These are phyloP conservation scores for Pisolithus marmoratus DNA, from an alignment of 768 basidiomycete genomes.

Conservation along the genomic window DNA sequence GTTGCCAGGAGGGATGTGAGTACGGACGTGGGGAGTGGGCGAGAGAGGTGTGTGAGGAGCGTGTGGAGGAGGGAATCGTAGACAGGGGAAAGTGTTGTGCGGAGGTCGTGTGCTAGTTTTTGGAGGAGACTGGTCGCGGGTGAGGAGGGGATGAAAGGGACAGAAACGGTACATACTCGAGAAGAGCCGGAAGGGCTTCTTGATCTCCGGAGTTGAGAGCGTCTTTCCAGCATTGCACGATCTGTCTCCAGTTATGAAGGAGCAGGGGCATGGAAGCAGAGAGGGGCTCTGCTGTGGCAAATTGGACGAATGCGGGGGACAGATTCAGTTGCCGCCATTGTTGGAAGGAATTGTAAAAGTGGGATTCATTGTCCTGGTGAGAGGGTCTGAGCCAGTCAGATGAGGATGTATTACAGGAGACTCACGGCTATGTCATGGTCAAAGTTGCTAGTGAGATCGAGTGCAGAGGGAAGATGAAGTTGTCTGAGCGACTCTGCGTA, in stretches of 20 bases:
- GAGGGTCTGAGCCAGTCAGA: background rate
- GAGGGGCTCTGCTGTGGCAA: constrained; percentile 56
- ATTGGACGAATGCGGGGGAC: constrained; percentile 65
- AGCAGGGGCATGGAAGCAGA: constrained; percentile 76
- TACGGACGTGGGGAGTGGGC: constrained; percentile 52
- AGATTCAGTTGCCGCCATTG: constrained; percentile 82
- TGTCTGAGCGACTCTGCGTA: constrained; percentile 60
- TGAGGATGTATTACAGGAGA: background rate
- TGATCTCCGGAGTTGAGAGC: constrained; percentile 58
- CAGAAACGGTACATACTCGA: constrained; percentile 51
- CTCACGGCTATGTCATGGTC: constrained; percentile 55
- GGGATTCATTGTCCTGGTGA: constrained; percentile 67
- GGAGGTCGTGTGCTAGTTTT: constrained; percentile 74
- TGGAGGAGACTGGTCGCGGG: constrained; percentile 55
- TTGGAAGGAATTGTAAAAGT: constrained; percentile 71
- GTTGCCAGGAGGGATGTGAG: constrained; percentile 64
- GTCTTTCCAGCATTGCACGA: constrained; percentile 59
- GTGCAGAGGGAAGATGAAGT: constrained; percentile 66
- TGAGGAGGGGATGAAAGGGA: constrained; percentile 9
- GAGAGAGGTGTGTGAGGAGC: constrained; percentile 56
- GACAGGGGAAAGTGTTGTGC: constrained; percentile 63
- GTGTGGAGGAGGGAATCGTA: constrained; percentile 51
- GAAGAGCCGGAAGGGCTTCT: constrained; percentile 65
- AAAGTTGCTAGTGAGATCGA: constrained; percentile 43
- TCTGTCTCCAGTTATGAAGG: constrained; percentile 71